Evolutionary conservation across 2,329 filamentous ascomycete species (phyloP).

Genomic region (Epichloe sp.): DNA sequence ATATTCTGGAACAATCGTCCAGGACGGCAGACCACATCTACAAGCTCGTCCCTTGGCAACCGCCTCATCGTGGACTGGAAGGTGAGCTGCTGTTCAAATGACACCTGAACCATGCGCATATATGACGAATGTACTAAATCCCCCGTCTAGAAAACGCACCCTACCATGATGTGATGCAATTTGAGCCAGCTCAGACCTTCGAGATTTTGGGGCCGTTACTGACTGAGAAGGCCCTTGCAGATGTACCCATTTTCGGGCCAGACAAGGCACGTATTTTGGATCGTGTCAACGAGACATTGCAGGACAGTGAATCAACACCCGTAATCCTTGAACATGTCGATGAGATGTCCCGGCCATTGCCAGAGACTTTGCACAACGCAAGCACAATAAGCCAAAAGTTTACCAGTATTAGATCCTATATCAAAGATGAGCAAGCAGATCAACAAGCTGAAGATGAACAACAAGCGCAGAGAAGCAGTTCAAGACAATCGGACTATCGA

Average conservation of each 20-base stretch:
- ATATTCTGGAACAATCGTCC: constrained; percentile 49
- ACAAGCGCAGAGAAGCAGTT: constrained; percentile 13
- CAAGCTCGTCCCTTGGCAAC: constrained; percentile 47
- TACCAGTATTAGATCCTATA: constrained; percentile 28
- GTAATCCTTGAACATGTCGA: constrained; percentile 24
- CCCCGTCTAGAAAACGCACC: constrained; percentile 28
- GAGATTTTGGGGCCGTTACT: constrained; percentile 42
- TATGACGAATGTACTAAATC: constrained; percentile 7
- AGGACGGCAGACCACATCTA: constrained; percentile 44
- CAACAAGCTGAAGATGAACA: constrained; percentile 12
- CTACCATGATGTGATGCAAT: constrained; percentile 44
- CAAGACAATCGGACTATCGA: constrained; percentile 17
- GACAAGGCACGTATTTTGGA: constrained; percentile 30
- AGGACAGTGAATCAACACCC: constrained; percentile 19
- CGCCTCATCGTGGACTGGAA: constrained; percentile 43
- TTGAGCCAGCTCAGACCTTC: constrained; percentile 40
- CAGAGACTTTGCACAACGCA: constrained; percentile 28
- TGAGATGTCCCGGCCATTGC: constrained; percentile 22
- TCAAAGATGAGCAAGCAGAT: constrained; percentile 17
- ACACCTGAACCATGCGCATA: background rate
- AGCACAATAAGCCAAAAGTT: constrained; percentile 36
- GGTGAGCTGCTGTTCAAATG: constrained; percentile 21
- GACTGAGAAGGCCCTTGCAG: constrained; percentile 37
- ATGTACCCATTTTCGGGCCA: constrained; percentile 44
- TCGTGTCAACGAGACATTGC: constrained; percentile 29